Percentiles rank a stretch among this genome's conserved stretches.
These are phyloP conservation scores for Colletotrichum sidae DNA, from an alignment of 2,329 filamentous ascomycete species.

Conservation along the genomic window DNA sequence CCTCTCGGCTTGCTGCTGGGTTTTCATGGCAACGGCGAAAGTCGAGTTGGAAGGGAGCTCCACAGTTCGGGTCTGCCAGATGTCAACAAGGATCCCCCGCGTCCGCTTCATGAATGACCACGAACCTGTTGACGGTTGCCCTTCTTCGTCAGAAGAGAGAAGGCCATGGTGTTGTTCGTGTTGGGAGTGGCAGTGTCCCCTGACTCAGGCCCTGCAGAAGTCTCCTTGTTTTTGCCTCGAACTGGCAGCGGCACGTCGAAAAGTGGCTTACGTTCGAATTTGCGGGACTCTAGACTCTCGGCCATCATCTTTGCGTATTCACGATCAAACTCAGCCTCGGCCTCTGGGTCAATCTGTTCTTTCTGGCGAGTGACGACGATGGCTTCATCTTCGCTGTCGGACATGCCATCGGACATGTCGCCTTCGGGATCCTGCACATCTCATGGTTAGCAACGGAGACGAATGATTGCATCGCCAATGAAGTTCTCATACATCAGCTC, in stretches of 20 bases:
- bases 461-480: slow-evolving; percentile 34
- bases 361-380: slow-evolving; percentile 93
- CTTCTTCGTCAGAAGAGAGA: slow-evolving; percentile 93
- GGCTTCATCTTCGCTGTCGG: slow-evolving; percentile 83
- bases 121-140: slow-evolving; percentile 92
- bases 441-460: slow-evolving; percentile 8
- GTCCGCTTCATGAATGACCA: neutral
- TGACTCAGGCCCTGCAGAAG: slow-evolving; percentile 29
- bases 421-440: slow-evolving; percentile 60
- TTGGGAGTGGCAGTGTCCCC: slow-evolving; percentile 29
- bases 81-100: slow-evolving; percentile 33
- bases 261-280: slow-evolving; percentile 92
- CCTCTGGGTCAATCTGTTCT: slow-evolving; percentile 90
- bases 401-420: slow-evolving; percentile 64
- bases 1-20: slow-evolving; percentile 91
- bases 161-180: slow-evolving; percentile 81
- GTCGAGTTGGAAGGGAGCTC: slow-evolving; percentile 91
- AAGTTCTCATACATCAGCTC: slow-evolving; percentile 15
- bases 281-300: slow-evolving; percentile 94
- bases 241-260: slow-evolving; percentile 99
- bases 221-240: slow-evolving; percentile 66
- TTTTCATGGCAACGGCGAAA: slow-evolving; percentile 96
- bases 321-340: slow-evolving; percentile 96
- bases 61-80: slow-evolving; percentile 82
- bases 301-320: slow-evolving; percentile 99